Percentiles rank a stretch among this genome's conserved stretches.
Evolutionary conservation across 345 rosid species (phyloP).

Genomic region (Euphorbia pulcherrima): DNA sequence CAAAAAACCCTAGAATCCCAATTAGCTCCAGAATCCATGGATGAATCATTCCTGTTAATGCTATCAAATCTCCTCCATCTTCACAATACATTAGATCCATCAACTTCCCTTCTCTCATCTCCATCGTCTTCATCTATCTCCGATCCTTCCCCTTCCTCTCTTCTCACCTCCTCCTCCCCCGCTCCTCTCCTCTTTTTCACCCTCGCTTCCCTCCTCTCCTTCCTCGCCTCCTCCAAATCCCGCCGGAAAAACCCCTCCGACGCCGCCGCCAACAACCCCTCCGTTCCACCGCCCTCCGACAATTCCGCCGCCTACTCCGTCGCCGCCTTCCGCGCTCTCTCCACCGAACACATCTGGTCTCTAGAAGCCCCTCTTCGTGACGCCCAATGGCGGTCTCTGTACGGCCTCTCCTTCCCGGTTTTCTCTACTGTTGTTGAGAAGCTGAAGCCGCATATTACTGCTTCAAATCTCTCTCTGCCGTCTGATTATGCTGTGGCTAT

Average conservation of each 20-base stretch:
- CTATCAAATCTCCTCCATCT: slow-evolving; percentile 90
- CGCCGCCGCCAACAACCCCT: slow-evolving; percentile 14
- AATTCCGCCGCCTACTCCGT: slow-evolving; percentile 59
- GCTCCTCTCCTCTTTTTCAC: slow-evolving; percentile 33
- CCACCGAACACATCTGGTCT: slow-evolving; percentile 86
- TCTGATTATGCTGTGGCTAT: slow-evolving; percentile 93
- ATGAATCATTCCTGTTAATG: slow-evolving; percentile 76
- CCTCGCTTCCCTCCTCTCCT: slow-evolving; percentile 36
- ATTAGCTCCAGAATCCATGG: slow-evolving; percentile 39
- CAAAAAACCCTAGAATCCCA: slow-evolving; percentile 13
- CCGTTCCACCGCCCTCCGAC: slow-evolving; percentile 31
- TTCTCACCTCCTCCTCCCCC: slow-evolving; percentile 32
- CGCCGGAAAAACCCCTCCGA: background rate
- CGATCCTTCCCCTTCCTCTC: slow-evolving; percentile 27
- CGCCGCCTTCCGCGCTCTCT: slow-evolving; percentile 82
- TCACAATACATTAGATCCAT: slow-evolving; percentile 74
- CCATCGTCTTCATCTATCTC: slow-evolving; percentile 39
- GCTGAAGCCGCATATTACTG: slow-evolving; percentile 78
- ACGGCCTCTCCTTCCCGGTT: slow-evolving; percentile 84
- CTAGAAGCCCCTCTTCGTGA: slow-evolving; percentile 74
- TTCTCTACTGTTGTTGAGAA: slow-evolving; percentile 89
- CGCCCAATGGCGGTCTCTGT: slow-evolving; percentile 83
- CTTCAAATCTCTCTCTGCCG: slow-evolving; percentile 87
- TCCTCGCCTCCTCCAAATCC: slow-evolving; percentile 30
- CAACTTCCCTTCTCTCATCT: slow-evolving; percentile 57